Percentiles rank a stretch among this genome's conserved stretches.
Evolutionary conservation across 1,284 basidiomycete genomes (phyloP).

Genomic region (Melampsora larici-populina): DNA sequence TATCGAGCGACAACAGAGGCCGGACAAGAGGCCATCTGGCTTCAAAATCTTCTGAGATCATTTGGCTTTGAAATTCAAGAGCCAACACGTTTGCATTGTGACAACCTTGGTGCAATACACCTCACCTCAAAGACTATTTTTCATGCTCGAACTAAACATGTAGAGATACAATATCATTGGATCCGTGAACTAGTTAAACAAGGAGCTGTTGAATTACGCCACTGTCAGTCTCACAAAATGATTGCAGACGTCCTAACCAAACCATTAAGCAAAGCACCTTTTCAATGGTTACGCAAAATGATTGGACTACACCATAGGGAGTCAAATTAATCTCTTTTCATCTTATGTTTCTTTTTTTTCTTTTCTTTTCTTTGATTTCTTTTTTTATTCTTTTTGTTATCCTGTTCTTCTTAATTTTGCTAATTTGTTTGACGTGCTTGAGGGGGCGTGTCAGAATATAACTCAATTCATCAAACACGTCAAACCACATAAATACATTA

Average conservation of each 20-base stretch:
- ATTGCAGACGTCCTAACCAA: neutral
- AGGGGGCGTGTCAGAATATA: no score
- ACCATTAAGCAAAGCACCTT: neutral
- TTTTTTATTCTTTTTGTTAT: no score
- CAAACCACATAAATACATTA: no score
- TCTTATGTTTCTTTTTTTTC: no score
- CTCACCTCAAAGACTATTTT: neutral
- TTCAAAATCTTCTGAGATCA: neutral
- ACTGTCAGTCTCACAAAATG: neutral
- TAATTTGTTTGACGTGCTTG: no score
- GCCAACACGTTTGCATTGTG: neutral
- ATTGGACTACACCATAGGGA: no score
- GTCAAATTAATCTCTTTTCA: no score
- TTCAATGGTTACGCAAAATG: no score
- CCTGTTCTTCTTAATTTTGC: no score
- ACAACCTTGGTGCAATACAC: neutral
- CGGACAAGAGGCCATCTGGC: conserved; percentile 5
- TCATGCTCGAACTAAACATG: neutral
- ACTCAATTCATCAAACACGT: no score
- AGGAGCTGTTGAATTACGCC: neutral
- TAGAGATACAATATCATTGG: neutral
- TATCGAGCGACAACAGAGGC: conserved; percentile 16
- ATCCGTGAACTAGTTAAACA: neutral
- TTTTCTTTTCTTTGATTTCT: no score
- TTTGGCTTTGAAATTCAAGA: neutral